phyloP scores from a whole-genome alignment of 2,329 filamentous ascomycete species.

The Thelonectria blattea region DNA sequence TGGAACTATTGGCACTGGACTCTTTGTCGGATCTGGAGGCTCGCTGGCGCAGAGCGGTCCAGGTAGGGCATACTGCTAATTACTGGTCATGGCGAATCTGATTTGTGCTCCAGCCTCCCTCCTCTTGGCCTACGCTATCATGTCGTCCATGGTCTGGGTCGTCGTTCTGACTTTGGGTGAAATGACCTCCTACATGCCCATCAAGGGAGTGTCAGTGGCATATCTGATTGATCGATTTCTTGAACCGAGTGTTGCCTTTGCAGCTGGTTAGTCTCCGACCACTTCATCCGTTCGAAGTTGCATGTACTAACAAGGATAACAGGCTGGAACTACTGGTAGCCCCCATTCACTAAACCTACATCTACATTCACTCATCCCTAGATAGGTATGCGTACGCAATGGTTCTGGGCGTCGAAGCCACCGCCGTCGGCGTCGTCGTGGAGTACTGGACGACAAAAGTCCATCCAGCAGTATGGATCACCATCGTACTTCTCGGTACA shows the following conservation, averaged over 20 bases:
- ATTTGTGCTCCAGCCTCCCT: not conserved
- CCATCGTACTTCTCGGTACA: not conserved
- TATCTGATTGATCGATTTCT: not conserved
- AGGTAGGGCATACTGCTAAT: conserved; percentile 20
- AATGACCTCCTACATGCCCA: not conserved
- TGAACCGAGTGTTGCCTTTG: not conserved
- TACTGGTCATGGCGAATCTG: not conserved
- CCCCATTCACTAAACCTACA: no score
- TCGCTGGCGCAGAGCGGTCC: conserved; percentile 34
- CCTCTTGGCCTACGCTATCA: not conserved
- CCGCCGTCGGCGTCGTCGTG: not conserved
- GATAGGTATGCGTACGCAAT: not conserved
- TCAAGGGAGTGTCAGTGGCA: not conserved
- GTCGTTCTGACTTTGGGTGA: not conserved
- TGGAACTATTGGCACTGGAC: conserved; percentile 19
- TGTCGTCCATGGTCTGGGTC: not conserved
- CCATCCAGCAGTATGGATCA: not conserved
- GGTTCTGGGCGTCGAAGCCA: not conserved
- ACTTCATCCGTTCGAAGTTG: not conserved
- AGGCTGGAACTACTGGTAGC: not conserved
- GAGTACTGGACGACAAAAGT: not conserved
- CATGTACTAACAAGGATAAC: no score
- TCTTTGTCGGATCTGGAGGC: conserved; percentile 15
- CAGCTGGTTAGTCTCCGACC: not conserved
- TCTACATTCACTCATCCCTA: no score